Conservation (phyloP, 306 rosid species). For the Corylus avellana region DNA sequence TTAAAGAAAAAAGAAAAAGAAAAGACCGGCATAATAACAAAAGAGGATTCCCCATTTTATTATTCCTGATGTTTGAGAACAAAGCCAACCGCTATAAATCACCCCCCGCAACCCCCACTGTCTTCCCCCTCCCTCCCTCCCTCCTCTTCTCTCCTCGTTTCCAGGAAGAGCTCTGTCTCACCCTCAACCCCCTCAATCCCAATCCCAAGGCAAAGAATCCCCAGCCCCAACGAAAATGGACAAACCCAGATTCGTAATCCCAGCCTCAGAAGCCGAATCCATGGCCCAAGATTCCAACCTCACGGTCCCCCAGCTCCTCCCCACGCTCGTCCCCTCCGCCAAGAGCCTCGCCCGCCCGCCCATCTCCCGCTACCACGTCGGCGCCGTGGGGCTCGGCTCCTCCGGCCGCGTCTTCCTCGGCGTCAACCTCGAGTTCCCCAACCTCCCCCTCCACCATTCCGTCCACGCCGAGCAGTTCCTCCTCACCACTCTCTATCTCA, state of each 20-base stretch:
- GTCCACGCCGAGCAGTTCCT: slow-evolving; percentile 99
- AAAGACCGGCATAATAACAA: too few species aligned
- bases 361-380: slow-evolving; percentile 78
- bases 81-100: neutral
- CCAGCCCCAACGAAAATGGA: slow-evolving; percentile 42
- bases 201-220: neutral
- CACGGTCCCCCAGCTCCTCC: slow-evolving; percentile 51
- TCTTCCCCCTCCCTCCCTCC: neutral
- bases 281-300: slow-evolving; percentile 41
- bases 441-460: slow-evolving; percentile 85
- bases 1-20: too few species aligned
- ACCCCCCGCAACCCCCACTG: too few species aligned
- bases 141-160: slow-evolving; percentile 8
- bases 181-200: neutral
- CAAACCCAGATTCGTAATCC: slow-evolving; percentile 60
- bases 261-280: slow-evolving; percentile 51
- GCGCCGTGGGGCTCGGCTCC: slow-evolving; percentile 65
- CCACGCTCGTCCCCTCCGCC: slow-evolving; percentile 59
- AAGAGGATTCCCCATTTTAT: too few species aligned
- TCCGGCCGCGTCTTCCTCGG: slow-evolving; percentile 82
- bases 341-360: slow-evolving; percentile 75
- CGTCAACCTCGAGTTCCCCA: slow-evolving; percentile 89
- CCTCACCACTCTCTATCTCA: slow-evolving; percentile 63
- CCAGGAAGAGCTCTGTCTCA: slow-evolving; percentile 26
- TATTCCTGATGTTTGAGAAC: too few species aligned